These are phyloP conservation scores for Rubus idaeus DNA, from an alignment of 306 rosid species.

Conservation along the genomic window DNA sequence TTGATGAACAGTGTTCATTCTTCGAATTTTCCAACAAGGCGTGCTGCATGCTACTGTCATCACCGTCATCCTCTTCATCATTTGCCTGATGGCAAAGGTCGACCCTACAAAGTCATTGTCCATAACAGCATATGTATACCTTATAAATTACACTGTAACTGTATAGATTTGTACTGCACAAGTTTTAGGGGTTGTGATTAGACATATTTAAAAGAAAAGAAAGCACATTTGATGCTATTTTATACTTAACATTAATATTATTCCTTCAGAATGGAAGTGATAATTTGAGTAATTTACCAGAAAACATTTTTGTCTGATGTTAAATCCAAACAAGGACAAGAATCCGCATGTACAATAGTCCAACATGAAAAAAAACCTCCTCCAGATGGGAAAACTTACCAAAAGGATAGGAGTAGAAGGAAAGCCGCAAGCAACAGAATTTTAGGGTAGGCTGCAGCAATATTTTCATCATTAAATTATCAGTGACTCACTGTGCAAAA, in stretches of 20 bases:
- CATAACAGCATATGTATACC: conserved; percentile 29
- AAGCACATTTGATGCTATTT: neutral
- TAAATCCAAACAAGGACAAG: neutral
- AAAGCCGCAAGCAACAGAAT: conserved; percentile 62
- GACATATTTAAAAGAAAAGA: neutral
- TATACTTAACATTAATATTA: neutral
- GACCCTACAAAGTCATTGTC: conserved; percentile 57
- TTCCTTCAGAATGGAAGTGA: neutral
- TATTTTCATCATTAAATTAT: conserved; percentile 27
- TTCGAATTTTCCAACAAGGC: conserved; percentile 46
- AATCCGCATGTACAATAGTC: neutral
- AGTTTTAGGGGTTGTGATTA: neutral
- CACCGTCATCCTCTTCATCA: conserved; percentile 62
- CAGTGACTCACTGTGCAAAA: conserved; percentile 19
- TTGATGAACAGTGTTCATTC: conserved; percentile 34
- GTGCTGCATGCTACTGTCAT: conserved; percentile 41
- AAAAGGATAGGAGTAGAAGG: conserved; percentile 67
- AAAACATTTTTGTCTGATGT: neutral
- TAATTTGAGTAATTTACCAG: neutral
- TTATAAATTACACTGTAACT: conserved; percentile 29
- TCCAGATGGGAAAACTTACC: conserved; percentile 41
- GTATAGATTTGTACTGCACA: conserved; percentile 9
- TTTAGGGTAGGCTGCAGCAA: conserved; percentile 63
- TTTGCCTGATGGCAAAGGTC: conserved; percentile 80
- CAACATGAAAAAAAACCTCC: neutral